phyloP scores from a whole-genome alignment of 257 asterid genomes.

The Misopates orontium region DNA sequence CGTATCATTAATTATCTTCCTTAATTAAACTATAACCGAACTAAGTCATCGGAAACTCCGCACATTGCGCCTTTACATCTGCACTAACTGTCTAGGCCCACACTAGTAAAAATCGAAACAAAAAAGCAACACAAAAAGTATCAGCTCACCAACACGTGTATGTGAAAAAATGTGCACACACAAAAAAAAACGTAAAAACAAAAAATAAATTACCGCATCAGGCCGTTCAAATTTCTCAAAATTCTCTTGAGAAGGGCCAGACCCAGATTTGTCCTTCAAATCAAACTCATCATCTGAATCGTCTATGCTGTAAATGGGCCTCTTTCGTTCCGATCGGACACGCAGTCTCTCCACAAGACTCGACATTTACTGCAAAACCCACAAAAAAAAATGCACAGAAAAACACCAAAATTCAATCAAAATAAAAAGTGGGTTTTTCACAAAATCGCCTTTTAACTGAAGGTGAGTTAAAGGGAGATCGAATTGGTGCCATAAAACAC shows the following conservation, averaged over 20 bases:
- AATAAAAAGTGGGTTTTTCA: conserved; percentile 1
- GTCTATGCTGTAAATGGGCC: conserved; percentile 47
- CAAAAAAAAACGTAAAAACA: conserved; percentile 1
- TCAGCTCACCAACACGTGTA: conserved; percentile 11
- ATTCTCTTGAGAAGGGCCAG: conserved; percentile 38
- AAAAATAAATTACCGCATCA: conserved; percentile 41
- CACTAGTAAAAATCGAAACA: conserved; percentile 1
- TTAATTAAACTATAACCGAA: not conserved
- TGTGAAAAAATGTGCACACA: conserved; percentile 8
- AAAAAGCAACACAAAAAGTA: not conserved
- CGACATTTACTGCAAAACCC: conserved; percentile 36
- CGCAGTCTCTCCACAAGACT: conserved; percentile 60
- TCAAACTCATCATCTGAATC: conserved; percentile 59
- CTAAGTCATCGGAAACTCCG: conserved; percentile 9
- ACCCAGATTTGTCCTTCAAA: conserved; percentile 22
- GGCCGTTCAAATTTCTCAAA: conserved; percentile 38
- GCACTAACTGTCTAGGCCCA: conserved; percentile 1
- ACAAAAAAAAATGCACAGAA: conserved; percentile 6
- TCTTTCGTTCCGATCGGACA: conserved; percentile 50
- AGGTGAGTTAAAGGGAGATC: conserved; percentile 9
- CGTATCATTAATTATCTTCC: not conserved
- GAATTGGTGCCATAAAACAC: conserved; percentile 6
- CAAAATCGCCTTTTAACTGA: conserved; percentile 8
- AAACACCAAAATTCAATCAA: not conserved
- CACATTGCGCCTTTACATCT: conserved; percentile 9